A percentile compares a stretch with the other conserved stretches of the same genome.
Evolutionary conservation across 2,329 filamentous ascomycete genomes (phyloP).

Genomic region (Dendrostoma leiphaemia): DNA sequence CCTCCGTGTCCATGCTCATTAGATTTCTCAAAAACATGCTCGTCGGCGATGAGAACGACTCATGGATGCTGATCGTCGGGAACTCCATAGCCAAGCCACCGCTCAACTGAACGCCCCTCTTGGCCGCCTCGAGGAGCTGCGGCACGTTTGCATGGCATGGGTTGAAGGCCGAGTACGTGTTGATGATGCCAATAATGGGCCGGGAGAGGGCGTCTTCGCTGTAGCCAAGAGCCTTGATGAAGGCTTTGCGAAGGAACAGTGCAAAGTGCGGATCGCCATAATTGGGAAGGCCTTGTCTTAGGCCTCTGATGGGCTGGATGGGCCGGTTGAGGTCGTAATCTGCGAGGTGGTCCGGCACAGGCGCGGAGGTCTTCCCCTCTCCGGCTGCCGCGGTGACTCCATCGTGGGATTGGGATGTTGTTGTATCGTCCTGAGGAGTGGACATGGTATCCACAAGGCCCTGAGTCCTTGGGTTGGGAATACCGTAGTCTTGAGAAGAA

Average conservation of each 20-base stretch:
- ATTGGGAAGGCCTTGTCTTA: constrained; percentile 63
- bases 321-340: constrained; percentile 63
- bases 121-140: constrained; percentile 68
- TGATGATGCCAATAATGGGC: constrained; percentile 72
- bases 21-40: constrained; percentile 74
- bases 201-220: constrained; percentile 68
- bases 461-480: too few relatives aligned
- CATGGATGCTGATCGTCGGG: constrained; percentile 70
- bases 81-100: constrained; percentile 71
- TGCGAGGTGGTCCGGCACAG: constrained; percentile 39
- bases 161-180: constrained; percentile 72
- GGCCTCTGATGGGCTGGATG: constrained; percentile 48
- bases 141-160: constrained; percentile 72
- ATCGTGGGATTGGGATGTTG: background rate
- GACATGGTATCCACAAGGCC: too few relatives aligned
- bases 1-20: constrained; percentile 79
- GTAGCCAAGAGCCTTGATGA: constrained; percentile 75
- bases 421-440: too few relatives aligned
- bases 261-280: constrained; percentile 76
- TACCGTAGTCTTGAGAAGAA: too few relatives aligned
- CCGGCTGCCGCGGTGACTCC: background rate
- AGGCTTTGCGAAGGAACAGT: constrained; percentile 71
- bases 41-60: constrained; percentile 67
- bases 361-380: constrained; percentile 22
- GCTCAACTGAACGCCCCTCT: constrained; percentile 64